Evolutionary conservation across 306 rosid genomes (phyloP), one percentile per base, ranked within the genome.

Genomic region (Medicago arabica): DNA sequence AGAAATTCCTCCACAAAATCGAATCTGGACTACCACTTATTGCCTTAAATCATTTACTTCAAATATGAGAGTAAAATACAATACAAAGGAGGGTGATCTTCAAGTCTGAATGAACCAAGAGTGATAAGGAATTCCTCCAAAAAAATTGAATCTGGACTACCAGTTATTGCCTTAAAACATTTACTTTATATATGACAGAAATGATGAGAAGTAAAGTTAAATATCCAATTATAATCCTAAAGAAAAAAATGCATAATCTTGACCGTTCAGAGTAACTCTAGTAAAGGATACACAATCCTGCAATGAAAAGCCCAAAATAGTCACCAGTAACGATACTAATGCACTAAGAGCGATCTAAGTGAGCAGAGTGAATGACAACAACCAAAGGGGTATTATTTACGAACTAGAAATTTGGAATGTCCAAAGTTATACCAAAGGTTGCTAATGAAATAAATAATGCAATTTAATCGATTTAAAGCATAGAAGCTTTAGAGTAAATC

Each of bases 81-180:
- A 66, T 31, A 69, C 7, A 55, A 28, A 67, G 21, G 18, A 28
- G 57, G 38, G 57, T 66, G 14, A 75, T 65, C 57, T n/a, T 66
- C 57, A n/a, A 34, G 51, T 40, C 58, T 53, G 46, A 66, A 40
- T 47, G 71, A 38, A 51, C 57, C 40, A 69, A 40, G 64, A 66
- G 43, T 36, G 43, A 75, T 23, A 53, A 66, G 54, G 46, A 64
- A 66, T 21, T 65, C 66, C 55, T 51, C 55, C 21, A n/a, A 21
- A 25, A 76, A 67, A 60, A 54, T 11, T 36, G 43, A 67, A 76
- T 54, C 74, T 44, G 16, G 71, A 67, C 16, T 17, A 40, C 19
- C 47, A 14, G 21, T 11, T 53, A 25, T 14, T 25, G 49, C 80
- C 49, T 12, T 55, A 28, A 76, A n/a, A 67, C 69, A 36, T 67